phyloP scores from a whole-genome alignment of 306 rosid genomes.

The Inga oerstediana region DNA sequence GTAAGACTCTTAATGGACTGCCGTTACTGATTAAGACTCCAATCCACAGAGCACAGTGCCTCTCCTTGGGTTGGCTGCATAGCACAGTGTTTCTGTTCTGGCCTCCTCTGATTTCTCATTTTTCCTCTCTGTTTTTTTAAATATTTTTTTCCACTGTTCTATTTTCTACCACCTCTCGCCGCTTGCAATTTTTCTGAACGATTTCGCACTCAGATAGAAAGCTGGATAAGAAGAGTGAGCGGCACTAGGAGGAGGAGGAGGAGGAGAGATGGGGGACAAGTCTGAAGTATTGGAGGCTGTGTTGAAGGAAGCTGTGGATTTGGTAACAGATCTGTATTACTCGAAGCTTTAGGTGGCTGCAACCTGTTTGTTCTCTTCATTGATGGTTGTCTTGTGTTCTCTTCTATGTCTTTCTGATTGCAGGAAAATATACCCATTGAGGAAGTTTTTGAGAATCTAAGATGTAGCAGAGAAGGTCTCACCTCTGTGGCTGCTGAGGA shows the following conservation, averaged over 20 bases:
- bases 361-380: conserved; percentile 1
- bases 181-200: conserved; percentile 44
- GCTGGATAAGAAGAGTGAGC: conserved; percentile 28
- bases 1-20: background rate
- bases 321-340: conserved; percentile 83
- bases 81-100: conserved; percentile 34
- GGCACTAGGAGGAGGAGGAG: conserved; percentile 4
- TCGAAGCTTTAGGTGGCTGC: conserved; percentile 25
- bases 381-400: conserved; percentile 9
- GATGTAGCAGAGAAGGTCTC: conserved; percentile 96
- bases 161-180: conserved; percentile 23
- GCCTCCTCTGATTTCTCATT: conserved; percentile 34
- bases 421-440: conserved; percentile 97
- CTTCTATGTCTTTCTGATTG: conserved; percentile 36
- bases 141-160: background rate
- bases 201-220: conserved; percentile 48
- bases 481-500: conserved; percentile 86
- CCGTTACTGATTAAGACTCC: background rate
- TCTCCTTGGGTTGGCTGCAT: background rate
- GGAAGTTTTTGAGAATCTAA: conserved; percentile 94
- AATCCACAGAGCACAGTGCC: background rate
- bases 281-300: conserved; percentile 88
- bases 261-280: conserved; percentile 64
- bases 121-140: background rate
- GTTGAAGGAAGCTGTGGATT: conserved; percentile 94